These are phyloP conservation scores for Yamadazyma olivae DNA, from an alignment of 805 yeast species.

Conservation along the genomic window DNA sequence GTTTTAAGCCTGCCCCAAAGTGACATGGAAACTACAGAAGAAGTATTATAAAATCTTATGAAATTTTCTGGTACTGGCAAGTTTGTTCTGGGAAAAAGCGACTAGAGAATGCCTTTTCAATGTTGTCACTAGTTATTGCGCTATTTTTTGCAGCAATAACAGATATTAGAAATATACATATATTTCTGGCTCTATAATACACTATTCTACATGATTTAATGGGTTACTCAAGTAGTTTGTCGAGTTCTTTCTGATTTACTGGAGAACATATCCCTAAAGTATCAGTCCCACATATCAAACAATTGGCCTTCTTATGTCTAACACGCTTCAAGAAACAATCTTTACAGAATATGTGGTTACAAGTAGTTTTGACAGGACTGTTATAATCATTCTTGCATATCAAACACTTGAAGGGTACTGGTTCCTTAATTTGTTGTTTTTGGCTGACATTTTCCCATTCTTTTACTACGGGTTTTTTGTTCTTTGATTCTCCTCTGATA, in stretches of 20 bases:
- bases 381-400: conserved; percentile 56
- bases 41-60: too few relatives aligned
- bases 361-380: conserved; percentile 54
- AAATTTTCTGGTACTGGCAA: too few relatives aligned
- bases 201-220: too few relatives aligned
- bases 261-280: conserved; percentile 61
- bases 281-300: conserved; percentile 57
- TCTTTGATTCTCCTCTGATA: conserved; percentile 78
- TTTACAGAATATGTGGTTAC: conserved; percentile 66
- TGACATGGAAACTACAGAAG: too few relatives aligned
- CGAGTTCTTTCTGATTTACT: conserved; percentile 1
- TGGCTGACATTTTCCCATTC: conserved; percentile 62
- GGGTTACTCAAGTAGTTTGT: not conserved
- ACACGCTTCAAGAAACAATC: conserved; percentile 51
- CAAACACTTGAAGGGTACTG: conserved; percentile 58
- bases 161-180: too few relatives aligned
- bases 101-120: too few relatives aligned
- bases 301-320: conserved; percentile 36
- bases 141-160: too few relatives aligned
- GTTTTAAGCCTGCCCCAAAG: too few relatives aligned
- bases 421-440: conserved; percentile 10
- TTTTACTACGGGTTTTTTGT: conserved; percentile 58
- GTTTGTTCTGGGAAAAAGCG: too few relatives aligned
- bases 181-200: too few relatives aligned
- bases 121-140: not conserved